These are phyloP conservation scores for Hamamelis virginiana DNA, from an alignment of 164 flowering plant species.

Conservation along the genomic window DNA sequence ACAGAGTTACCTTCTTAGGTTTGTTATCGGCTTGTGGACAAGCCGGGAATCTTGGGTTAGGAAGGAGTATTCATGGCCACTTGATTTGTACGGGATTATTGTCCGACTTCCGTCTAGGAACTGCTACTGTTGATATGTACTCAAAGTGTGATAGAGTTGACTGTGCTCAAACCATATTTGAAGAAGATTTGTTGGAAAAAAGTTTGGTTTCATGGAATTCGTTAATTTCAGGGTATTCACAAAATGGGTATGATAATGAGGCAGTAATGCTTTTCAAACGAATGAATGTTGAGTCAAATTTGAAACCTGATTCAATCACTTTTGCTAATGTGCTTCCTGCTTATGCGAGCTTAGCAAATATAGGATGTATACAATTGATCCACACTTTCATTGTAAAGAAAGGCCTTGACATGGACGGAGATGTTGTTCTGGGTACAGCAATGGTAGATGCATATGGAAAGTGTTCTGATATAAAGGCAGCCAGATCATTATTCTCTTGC, in stretches of 20 bases:
- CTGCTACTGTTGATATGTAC: constrained; percentile 40
- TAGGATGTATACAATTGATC: constrained; percentile 16
- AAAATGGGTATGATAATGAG: constrained; percentile 32
- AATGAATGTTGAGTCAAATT: constrained; percentile 23
- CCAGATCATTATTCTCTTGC: constrained; percentile 25
- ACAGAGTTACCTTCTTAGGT: constrained; percentile 39
- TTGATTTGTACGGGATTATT: constrained; percentile 24
- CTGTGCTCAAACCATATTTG: constrained; percentile 29
- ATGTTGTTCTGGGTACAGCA: constrained; percentile 37
- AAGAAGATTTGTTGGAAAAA: constrained; percentile 31
- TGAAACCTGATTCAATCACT: constrained; percentile 37
- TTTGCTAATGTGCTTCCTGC: constrained; percentile 41
- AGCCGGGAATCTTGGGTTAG: constrained; percentile 23
- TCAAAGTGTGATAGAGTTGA: constrained; percentile 34
- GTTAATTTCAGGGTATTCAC: constrained; percentile 35
- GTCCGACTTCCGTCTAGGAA: constrained; percentile 30
- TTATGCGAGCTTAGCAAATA: constrained; percentile 28
- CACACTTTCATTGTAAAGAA: constrained; percentile 35
- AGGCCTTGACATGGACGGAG: constrained; percentile 26
- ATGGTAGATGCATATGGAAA: constrained; percentile 45
- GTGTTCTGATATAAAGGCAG: constrained; percentile 34
- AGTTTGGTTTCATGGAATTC: constrained; percentile 46
- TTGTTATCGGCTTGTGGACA: constrained; percentile 34
- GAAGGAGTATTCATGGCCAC: constrained; percentile 36
- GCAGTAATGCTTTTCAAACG: constrained; percentile 26